Conservation (phyloP, 116 monocot species). For the Iris pallida region DNA sequence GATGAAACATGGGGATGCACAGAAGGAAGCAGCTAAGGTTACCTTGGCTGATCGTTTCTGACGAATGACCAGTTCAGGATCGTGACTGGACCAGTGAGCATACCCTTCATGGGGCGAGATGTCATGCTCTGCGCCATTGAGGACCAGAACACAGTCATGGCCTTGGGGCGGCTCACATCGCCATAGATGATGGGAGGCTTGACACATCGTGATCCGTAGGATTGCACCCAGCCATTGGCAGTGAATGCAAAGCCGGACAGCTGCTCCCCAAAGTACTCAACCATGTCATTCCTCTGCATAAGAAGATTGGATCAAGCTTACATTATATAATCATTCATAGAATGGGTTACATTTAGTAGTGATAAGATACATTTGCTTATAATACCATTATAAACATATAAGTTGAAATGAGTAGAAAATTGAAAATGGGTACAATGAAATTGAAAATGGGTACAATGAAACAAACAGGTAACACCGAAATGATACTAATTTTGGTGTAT, state of each 20-base stretch:
- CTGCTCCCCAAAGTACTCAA: constrained; percentile 31
- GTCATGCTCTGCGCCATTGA: constrained; percentile 31
- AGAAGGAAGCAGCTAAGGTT: not conserved
- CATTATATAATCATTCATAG: no score
- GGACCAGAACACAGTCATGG: constrained; percentile 33
- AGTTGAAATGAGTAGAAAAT: no score
- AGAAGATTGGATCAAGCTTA: not conserved
- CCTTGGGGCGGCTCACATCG: constrained; percentile 23
- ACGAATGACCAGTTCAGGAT: constrained; percentile 33
- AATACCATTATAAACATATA: no score
- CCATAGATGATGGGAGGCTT: constrained; percentile 35
- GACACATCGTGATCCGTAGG: constrained; percentile 28
- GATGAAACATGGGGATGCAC: not conserved
- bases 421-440: no score
- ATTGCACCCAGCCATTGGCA: constrained; percentile 28
- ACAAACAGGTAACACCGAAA: no score
- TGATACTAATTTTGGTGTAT: no score
- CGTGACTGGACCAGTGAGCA: constrained; percentile 29
- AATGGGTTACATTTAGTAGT: no score
- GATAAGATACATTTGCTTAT: no score
- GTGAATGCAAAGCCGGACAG: constrained; percentile 32
- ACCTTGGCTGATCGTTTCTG: constrained; percentile 25
- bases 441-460: no score
- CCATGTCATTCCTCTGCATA: constrained; percentile 29
- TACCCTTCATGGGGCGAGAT: constrained; percentile 32